Conservation (phyloP, 306 rosid genomes). For the Spatholobus suberectus region DNA sequence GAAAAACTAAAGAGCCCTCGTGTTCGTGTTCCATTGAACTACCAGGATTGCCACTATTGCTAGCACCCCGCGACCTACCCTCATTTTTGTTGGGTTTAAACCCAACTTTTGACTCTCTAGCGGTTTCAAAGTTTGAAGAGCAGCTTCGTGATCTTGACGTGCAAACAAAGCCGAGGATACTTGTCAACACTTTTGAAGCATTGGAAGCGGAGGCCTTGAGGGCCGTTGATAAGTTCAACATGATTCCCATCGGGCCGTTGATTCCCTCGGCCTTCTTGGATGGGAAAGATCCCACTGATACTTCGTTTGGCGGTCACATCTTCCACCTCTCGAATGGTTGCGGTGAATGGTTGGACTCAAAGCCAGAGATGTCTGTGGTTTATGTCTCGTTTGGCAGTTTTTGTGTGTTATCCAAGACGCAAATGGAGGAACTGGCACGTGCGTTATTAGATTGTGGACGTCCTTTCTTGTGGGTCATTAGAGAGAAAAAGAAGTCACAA, state of each 20-base stretch:
- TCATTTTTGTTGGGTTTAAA: neutral
- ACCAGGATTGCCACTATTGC: conserved; percentile 36
- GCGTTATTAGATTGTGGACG: conserved; percentile 54
- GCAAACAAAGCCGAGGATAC: conserved; percentile 26
- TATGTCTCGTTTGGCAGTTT: conserved; percentile 70
- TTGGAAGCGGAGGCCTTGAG: conserved; percentile 45
- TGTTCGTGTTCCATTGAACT: conserved; percentile 14
- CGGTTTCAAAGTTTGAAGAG: neutral
- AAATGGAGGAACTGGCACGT: conserved; percentile 62
- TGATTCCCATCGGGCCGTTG: conserved; percentile 68
- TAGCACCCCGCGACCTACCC: conserved; percentile 28
- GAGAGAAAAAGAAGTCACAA: too few species aligned
- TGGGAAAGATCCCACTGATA: conserved; percentile 22
- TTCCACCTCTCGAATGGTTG: conserved; percentile 13
- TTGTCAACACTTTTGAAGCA: conserved; percentile 55
- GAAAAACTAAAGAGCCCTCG: neutral
- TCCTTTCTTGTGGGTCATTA: conserved; percentile 69
- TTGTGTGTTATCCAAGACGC: conserved; percentile 34
- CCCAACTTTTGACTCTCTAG: neutral
- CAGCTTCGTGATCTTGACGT: conserved; percentile 38
- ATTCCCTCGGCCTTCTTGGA: conserved; percentile 46
- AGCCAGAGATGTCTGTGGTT: conserved; percentile 46
- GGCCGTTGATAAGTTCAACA: conserved; percentile 15
- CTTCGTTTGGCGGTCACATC: conserved; percentile 51
- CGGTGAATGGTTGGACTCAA: conserved; percentile 61